Base-by-base conservation (phyloP, 1,284 basidiomycete species). In the Sanghuangporus sanghuang region DNA sequence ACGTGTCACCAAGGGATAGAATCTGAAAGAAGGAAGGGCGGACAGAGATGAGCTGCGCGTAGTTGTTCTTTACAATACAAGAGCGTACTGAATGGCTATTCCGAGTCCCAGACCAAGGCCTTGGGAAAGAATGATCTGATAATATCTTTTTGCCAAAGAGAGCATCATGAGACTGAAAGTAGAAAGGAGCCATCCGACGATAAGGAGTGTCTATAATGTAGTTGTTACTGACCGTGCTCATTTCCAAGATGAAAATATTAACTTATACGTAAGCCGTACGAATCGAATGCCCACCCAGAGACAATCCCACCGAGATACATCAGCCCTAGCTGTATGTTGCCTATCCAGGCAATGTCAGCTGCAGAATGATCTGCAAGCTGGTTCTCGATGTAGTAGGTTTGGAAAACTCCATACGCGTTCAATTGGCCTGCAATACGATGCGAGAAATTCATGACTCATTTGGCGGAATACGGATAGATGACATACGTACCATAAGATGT, bases 401-500 rank as follows among this genome's bases (percentile, higher is more conserved):
- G 62, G 39, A 64, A 64, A n/a, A 56, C 50, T 16, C 57, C 62
- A 35, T 48, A 64, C 1, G 56, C 48, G 23, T 59, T 59, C 23
- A 63, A 16, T 12, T 57, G 35, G 14, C 57, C 57, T 18, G 58
- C 6, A 12, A 58, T 40, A 48, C 3, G 32, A 21, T 3, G 11
- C 3, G 35, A 27, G 18, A 40, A 44, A 21, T 40, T 48, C 18
- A 18, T 12, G 27, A 21, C 23, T 21, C 38, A 16, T 27, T 3
- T 35, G 38, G 27, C n/a, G 3, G n/a, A 36, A 6, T 55, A 55
- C 18, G 6, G 16, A 55, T 21, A 39, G 18, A 23, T 3, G 38
- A 32, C 16, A 36, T 2, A 12, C 38, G n/a, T 55, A 9, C 53
- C 53, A 36, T 32, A 48, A 7, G 61, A 46, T 14, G 42, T 35